Evolutionary conservation across 1,284 basidiomycete species (phyloP).

Genomic region (Ustilago curta): DNA sequence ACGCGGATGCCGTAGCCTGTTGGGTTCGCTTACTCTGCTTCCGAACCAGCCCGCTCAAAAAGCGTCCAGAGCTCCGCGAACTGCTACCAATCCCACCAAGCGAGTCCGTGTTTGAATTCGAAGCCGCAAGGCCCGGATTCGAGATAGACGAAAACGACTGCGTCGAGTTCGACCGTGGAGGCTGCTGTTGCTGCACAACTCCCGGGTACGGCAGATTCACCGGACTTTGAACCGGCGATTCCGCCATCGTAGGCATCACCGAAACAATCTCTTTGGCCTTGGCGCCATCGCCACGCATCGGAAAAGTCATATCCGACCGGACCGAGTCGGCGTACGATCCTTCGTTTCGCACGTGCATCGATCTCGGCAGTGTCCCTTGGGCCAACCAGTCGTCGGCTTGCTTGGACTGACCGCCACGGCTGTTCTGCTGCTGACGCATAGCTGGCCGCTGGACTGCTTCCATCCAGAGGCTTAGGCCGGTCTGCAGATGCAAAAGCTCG

Average conservation of each 20-base stretch:
- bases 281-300: slow-evolving; percentile 63
- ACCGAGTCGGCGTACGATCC: slow-evolving; percentile 57
- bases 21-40: slow-evolving; percentile 38
- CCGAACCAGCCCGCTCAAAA: slow-evolving; percentile 48
- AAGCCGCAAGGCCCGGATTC: background rate
- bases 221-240: slow-evolving; percentile 36
- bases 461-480: slow-evolving; percentile 58
- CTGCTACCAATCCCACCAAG: slow-evolving; percentile 7
- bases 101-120: slow-evolving; percentile 7
- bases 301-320: slow-evolving; percentile 63
- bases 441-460: slow-evolving; percentile 49
- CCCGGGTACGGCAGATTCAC: slow-evolving; percentile 56
- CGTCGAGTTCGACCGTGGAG: slow-evolving; percentile 32
- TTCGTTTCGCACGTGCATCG: slow-evolving; percentile 41
- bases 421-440: slow-evolving; percentile 47
- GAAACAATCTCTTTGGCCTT: slow-evolving; percentile 61
- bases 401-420: slow-evolving; percentile 7
- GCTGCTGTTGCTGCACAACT: slow-evolving; percentile 31
- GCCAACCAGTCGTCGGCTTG: slow-evolving; percentile 21
- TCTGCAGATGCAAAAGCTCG: slow-evolving; percentile 49
- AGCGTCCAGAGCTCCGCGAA: slow-evolving; percentile 20
- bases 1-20: slow-evolving; percentile 6
- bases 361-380: slow-evolving; percentile 21
- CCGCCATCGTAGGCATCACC: slow-evolving; percentile 43
- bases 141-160: slow-evolving; percentile 24